Base-by-base conservation (phyloP, 345 rosid species). In the Trapa bicornis region DNA sequence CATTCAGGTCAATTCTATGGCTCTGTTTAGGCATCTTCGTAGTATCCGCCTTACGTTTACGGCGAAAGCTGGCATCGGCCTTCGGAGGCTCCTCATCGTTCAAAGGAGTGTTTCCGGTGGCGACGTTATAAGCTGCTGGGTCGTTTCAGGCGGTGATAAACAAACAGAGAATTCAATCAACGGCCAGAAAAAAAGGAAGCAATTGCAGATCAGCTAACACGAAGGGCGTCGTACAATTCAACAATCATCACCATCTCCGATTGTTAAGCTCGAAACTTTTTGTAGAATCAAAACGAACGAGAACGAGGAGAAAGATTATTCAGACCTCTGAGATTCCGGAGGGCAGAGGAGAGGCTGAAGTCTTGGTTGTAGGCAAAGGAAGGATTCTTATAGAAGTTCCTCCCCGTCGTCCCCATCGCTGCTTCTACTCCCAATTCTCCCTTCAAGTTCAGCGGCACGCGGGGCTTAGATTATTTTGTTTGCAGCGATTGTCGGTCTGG, bases 371-470 rank as follows among this genome's bases (percentile, higher is more conserved):
- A 88, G 8, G 81, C 62, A 66, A 81, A 54, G 0, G 91, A 88
- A 45, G 88, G 82, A 47, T 80, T 85, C 76, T 88, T 85, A 81
- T 82, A 85, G 79, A 88, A 76, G 83, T 88, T 88, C 36, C 77
- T 82, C 65, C 90, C 75, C 69, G 81, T 85, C 69, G 83, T 80
- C 47, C 79, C 81, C 87, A 83, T 83, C 15, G 33, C 58, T 37
- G 54, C 8, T 11, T 4, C 61, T 1, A 13, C 13, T 54, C 2
- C 47, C 37, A 13, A 5, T 47, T 57, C 52, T 68, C 64, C 43
- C 54, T 39, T 14, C 29, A 22, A 22, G 29, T 4, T 10, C 53
- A 4, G 56, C 22, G 11, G 48, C 48, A 7, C 48, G 29, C 29
- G 29, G 48, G 48, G 48, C 48, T 7, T 0, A 4, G 48, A 11